A percentile compares a stretch with the other conserved stretches of the same genome.
Evolutionary conservation across 495 filamentous ascomycete species (phyloP).

Genomic region (Neurospora terricola): DNA sequence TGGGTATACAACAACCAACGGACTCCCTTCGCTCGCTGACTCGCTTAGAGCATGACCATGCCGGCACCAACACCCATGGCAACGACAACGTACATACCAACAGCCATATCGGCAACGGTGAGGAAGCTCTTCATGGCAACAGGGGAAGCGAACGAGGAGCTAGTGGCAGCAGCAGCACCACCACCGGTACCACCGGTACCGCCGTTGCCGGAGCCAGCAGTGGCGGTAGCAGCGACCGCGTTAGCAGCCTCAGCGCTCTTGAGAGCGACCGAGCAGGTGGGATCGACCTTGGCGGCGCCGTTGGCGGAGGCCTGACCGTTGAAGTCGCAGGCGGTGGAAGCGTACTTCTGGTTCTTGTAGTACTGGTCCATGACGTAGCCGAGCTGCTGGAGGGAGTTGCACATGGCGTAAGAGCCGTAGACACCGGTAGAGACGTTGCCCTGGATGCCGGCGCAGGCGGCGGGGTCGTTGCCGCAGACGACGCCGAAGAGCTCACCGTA

Average conservation of each 20-base stretch:
- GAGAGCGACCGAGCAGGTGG: slow-evolving; percentile 8
- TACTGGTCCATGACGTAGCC: slow-evolving; percentile 74
- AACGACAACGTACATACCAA: slow-evolving; percentile 58
- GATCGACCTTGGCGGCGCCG: slow-evolving; percentile 2
- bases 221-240: slow-evolving; percentile 32
- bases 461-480: slow-evolving; percentile 52
- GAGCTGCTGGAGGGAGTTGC: slow-evolving; percentile 64
- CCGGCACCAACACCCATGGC: slow-evolving; percentile 59
- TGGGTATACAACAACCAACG: not conserved
- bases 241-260: slow-evolving; percentile 28
- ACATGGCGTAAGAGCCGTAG: slow-evolving; percentile 91
- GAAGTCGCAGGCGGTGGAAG: slow-evolving; percentile 64
- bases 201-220: slow-evolving; percentile 33
- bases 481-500: slow-evolving; percentile 59
- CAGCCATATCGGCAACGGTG: slow-evolving; percentile 50
- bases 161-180: slow-evolving; percentile 28
- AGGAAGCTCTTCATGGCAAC: slow-evolving; percentile 43
- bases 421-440: slow-evolving; percentile 59
- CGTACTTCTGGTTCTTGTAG: slow-evolving; percentile 53
- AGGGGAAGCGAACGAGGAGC: slow-evolving; percentile 23
- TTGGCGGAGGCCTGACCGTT: slow-evolving; percentile 26
- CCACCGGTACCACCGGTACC: slow-evolving; percentile 11
- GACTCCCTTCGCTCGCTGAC: not conserved
- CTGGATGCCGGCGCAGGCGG: slow-evolving; percentile 57
- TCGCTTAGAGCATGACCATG: slow-evolving; percentile 65